Conservation (phyloP, 352 stramenopile genomes). For the Aphanomyces astaci region DNA sequence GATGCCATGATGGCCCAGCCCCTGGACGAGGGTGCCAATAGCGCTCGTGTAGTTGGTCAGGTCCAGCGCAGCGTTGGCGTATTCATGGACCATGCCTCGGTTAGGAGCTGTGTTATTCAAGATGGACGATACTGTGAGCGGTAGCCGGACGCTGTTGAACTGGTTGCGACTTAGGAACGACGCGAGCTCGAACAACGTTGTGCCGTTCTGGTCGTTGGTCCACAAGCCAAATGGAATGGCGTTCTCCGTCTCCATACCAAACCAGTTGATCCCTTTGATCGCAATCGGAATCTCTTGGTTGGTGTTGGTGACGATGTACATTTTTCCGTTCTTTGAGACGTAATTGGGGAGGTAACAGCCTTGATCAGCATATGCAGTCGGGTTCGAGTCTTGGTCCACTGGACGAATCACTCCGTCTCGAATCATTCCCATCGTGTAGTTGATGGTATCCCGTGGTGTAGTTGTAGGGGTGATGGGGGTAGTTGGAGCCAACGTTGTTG, state of each 20-base stretch:
- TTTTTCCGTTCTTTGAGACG: conserved; percentile 49
- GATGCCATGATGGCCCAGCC: conserved; percentile 47
- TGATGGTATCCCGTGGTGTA: neutral
- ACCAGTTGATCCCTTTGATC: conserved; percentile 70
- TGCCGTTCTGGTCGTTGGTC: conserved; percentile 62
- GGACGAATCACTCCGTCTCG: conserved; percentile 3
- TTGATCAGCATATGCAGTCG: neutral
- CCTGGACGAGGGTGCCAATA: conserved; percentile 45
- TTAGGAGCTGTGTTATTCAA: conserved; percentile 35
- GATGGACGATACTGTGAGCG: conserved; percentile 46
- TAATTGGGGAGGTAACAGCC: conserved; percentile 53
- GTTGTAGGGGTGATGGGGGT: conserved; percentile 26
- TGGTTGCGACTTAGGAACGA: conserved; percentile 58
- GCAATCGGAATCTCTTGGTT: conserved; percentile 42
- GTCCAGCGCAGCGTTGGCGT: conserved; percentile 59
- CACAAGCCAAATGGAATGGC: conserved; percentile 57
- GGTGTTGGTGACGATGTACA: conserved; percentile 37
- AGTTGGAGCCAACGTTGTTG: conserved; percentile 32
- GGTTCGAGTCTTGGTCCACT: neutral
- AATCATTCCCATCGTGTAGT: conserved; percentile 10
- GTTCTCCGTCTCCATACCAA: conserved; percentile 54
- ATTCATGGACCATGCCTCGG: conserved; percentile 44
- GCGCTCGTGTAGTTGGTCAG: conserved; percentile 52
- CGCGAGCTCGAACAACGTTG: conserved; percentile 50
- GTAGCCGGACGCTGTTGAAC: conserved; percentile 59